phyloP scores from a whole-genome alignment of 345 rosid genomes.

The Acer negundo region DNA sequence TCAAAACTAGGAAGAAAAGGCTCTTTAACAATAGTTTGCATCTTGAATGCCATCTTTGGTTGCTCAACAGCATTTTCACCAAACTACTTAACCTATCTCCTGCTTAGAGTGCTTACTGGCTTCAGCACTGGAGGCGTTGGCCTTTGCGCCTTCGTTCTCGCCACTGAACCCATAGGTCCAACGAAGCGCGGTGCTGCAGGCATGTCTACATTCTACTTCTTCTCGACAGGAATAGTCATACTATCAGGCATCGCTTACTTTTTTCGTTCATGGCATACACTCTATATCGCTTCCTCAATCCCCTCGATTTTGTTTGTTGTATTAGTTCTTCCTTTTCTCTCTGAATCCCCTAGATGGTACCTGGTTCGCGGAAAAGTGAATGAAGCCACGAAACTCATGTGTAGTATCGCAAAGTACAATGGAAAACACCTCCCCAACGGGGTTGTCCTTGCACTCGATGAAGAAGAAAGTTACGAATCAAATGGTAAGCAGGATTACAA shows the following conservation, averaged over 20 bases:
- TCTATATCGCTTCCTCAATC: constrained; percentile 69
- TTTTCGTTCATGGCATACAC: constrained; percentile 71
- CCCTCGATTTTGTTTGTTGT: constrained; percentile 77
- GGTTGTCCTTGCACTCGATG: constrained; percentile 65
- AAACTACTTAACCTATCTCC: constrained; percentile 59
- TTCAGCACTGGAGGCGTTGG: constrained; percentile 96
- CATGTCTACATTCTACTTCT: constrained; percentile 97
- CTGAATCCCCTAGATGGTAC: constrained; percentile 94
- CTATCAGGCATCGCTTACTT: constrained; percentile 70
- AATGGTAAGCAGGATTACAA: constrained; percentile 9
- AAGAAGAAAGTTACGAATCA: constrained; percentile 39
- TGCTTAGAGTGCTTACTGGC: constrained; percentile 76
- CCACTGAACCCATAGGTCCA: constrained; percentile 89
- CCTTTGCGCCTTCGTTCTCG: constrained; percentile 76
- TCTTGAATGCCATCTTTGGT: constrained; percentile 73
- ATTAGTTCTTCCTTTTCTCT: constrained; percentile 64
- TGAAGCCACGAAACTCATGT: constrained; percentile 79
- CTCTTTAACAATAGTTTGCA: constrained; percentile 70
- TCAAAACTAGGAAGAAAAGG: constrained; percentile 92
- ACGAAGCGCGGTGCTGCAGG: constrained; percentile 83
- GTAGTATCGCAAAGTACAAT: constrained; percentile 55
- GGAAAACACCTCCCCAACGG: constrained; percentile 61
- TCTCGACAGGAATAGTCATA: constrained; percentile 72
- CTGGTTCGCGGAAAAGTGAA: constrained; percentile 70
- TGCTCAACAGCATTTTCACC: constrained; percentile 75